Evolutionary conservation across 352 stramenopile genomes (phyloP), one percentile per base, ranked within the genome.

Genomic region (Pythium dissimile): DNA sequence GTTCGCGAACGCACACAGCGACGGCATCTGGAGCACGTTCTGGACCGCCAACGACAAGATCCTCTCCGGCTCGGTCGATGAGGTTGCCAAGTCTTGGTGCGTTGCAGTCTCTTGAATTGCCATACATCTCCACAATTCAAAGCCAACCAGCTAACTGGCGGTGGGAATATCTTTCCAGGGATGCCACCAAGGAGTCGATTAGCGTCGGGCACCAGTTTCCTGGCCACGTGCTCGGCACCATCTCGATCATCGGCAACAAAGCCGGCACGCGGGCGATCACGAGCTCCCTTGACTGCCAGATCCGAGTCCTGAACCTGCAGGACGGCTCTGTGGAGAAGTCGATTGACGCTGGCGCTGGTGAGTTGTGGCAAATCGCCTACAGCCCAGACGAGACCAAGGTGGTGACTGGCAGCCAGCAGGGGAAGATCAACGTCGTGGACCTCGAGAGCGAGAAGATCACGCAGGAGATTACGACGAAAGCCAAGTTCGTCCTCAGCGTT

Each of bases 21-120:
- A 94, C 54, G 84, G 85, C 58, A 90, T 96, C 44, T 96, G 86
- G 83, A 92, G 77, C 71, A 90, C 84, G 32, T 91, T 87, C 67
- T 96, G 87, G 87, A 95, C 87, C 42, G 73, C 73, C 44, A 83
- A 89, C 60, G 82, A 93, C 69, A 88, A 92, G 68, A 89, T 96
- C 69, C 69, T 96, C 41, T 92, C 84, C 9, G 87, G 85, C 41
- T 95, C 85, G 1, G 81, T 95, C 46, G 87, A 96, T 54, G 87
- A 95, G 68, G 82, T 92, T 16, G 86, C 85, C 53, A 94, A 92
- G 69, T 77, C 72, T 24, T 95, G 86, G 86, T 88, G 43, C 47
- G 73, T 53, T 18, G 18, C 21, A 24, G 3, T 28, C 3, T 5
- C 26, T 12, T 28, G 13, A 20, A 37, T 20, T 41, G 24, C 27